Percentiles rank a stretch among this genome's conserved stretches.
Evolutionary conservation across 495 filamentous ascomycete genomes (phyloP).

Genomic region (Hypoxylon intermedium): DNA sequence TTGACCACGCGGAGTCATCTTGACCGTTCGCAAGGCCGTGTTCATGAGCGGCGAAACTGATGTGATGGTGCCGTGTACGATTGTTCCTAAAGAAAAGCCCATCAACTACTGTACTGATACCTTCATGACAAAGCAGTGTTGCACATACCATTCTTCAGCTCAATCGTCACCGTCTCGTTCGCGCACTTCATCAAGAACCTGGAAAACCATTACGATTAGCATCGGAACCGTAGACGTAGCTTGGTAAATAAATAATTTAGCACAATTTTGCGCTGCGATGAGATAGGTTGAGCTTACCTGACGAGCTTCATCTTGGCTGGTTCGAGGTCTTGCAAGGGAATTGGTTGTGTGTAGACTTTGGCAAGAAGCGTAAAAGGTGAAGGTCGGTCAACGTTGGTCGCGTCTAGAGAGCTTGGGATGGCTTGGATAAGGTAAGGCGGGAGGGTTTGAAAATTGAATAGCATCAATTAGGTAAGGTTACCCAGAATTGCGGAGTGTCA

Average conservation of each 20-base stretch:
- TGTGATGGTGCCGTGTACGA: conserved; percentile 93
- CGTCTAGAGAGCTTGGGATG: conserved; percentile 25
- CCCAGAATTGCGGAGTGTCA: conserved; percentile 5
- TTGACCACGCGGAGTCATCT: conserved; percentile 88
- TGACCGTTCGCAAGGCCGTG: conserved; percentile 88
- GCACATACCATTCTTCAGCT: conserved; percentile 89
- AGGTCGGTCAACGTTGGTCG: conserved; percentile 17
- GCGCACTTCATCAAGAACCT: conserved; percentile 99
- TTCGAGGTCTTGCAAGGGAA: conserved; percentile 8
- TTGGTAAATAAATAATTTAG: conserved; percentile 43
- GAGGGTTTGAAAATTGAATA: conserved; percentile 31
- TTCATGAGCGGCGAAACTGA: conserved; percentile 98
- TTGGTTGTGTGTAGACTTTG: not conserved
- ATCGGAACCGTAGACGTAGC: conserved; percentile 40
- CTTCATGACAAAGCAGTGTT: conserved; percentile 1
- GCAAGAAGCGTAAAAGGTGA: conserved; percentile 13
- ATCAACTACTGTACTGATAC: not conserved
- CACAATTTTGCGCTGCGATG: conserved; percentile 34
- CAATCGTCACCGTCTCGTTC: conserved; percentile 96
- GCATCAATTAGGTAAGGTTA: not conserved
- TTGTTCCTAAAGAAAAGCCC: conserved; percentile 68
- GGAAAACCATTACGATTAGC: conserved; percentile 49
- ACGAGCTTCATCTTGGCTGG: conserved; percentile 91
- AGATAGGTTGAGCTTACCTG: conserved; percentile 67
- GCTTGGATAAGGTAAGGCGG: conserved; percentile 18